Evolutionary conservation across 495 filamentous ascomycete genomes (phyloP).

Genomic region (Tuber magnatum): DNA sequence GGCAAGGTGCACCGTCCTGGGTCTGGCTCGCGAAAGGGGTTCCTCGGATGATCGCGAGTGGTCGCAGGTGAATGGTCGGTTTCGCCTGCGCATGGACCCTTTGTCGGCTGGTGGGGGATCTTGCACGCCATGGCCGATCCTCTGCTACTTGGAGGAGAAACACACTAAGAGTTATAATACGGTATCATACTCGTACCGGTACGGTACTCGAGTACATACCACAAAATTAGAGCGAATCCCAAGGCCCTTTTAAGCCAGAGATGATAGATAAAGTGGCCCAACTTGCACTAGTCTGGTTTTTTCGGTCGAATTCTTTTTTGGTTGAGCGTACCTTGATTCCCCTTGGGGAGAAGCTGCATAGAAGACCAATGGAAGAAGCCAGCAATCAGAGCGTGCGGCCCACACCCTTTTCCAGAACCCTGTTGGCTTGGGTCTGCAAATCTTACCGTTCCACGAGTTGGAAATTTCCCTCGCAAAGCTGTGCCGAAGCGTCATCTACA

Average conservation of each 20-base stretch:
- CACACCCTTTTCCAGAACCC: conserved; percentile 26
- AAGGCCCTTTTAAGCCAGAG: neutral
- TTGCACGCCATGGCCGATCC: conserved; percentile 34
- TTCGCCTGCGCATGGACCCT: conserved; percentile 20
- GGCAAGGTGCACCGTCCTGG: conserved; percentile 32
- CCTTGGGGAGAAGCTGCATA: conserved; percentile 22
- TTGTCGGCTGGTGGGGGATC: conserved; percentile 35
- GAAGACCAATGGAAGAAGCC: conserved; percentile 32
- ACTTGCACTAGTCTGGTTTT: neutral
- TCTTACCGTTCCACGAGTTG: conserved; percentile 37
- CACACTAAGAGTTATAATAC: neutral
- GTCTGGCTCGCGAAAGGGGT: conserved; percentile 12
- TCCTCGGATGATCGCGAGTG: conserved; percentile 21
- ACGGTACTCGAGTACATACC: too few relatives aligned
- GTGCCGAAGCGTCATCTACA: conserved; percentile 37
- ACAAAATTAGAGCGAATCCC: neutral
- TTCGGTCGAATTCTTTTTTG: neutral
- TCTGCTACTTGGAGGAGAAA: neutral
- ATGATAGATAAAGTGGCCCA: neutral
- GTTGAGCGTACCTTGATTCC: neutral
- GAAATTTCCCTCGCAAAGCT: conserved; percentile 34
- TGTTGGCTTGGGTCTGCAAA: conserved; percentile 37
- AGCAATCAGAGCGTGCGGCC: conserved; percentile 10
- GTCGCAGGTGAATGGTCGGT: conserved; percentile 27
- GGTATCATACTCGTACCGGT: too few relatives aligned